These are phyloP conservation scores for Rhizomucor miehei DNA, from an alignment of 371 early-diverging fungal genomes.

Conservation along the genomic window DNA sequence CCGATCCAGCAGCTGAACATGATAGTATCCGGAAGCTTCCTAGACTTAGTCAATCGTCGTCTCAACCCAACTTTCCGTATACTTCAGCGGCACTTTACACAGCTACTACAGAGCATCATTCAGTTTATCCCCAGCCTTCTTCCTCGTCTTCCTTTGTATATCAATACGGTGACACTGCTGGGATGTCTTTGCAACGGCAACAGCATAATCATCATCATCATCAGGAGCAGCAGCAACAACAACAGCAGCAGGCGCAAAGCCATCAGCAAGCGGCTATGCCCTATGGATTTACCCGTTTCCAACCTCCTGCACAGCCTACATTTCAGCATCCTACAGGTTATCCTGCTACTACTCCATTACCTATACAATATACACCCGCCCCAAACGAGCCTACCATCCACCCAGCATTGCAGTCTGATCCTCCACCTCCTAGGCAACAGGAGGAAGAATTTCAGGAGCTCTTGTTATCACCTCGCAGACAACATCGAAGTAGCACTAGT, in stretches of 20 bases:
- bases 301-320: constrained; percentile 1
- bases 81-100: no score
- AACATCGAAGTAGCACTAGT: no score
- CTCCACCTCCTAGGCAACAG: constrained; percentile 14
- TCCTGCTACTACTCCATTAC: neutral
- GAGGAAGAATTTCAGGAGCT: neutral
- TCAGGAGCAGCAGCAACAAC: constrained; percentile 9
- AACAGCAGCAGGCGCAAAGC: constrained; percentile 5
- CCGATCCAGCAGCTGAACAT: neutral
- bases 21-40: no score
- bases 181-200: constrained; percentile 19
- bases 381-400: constrained; percentile 23
- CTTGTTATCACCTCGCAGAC: neutral
- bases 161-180: neutral
- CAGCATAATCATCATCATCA: constrained; percentile 13
- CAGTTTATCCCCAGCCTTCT: neutral
- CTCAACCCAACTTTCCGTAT: no score
- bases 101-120: no score
- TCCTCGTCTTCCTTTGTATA: constrained; percentile 12
- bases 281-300: constrained; percentile 21
- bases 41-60: no score
- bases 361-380: neutral
- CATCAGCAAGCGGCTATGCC: constrained; percentile 12
- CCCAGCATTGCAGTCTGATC: constrained; percentile 26
- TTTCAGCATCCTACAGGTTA: no score